Evolutionary conservation across 345 rosid genomes (phyloP).

Genomic region (Geranium brycei): DNA sequence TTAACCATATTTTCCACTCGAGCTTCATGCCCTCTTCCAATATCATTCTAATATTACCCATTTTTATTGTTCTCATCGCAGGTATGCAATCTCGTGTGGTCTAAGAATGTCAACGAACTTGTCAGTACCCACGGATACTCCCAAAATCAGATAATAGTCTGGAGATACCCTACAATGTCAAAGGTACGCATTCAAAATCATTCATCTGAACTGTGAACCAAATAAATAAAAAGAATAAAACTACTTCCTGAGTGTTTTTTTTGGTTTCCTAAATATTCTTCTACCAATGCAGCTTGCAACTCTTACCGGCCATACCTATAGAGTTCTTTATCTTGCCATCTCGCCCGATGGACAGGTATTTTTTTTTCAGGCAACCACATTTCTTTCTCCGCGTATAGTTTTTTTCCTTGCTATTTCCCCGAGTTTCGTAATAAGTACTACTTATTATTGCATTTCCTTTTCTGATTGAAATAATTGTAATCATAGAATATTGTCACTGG

Average conservation of each 20-base stretch:
- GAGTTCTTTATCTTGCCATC: conserved; percentile 96
- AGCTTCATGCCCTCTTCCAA: neutral
- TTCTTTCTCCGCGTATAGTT: neutral
- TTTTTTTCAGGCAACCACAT: neutral
- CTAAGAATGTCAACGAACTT: conserved; percentile 93
- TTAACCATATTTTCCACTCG: no score
- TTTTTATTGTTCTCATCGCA: conserved; percentile 13
- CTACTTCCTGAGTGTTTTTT: neutral
- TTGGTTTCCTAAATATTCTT: conserved; percentile 7
- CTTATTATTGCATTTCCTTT: neutral
- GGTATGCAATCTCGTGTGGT: conserved; percentile 98
- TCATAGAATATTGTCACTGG: conserved; percentile 90
- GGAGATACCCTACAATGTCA: conserved; percentile 98
- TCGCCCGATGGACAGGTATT: conserved; percentile 99
- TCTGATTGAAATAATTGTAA: neutral
- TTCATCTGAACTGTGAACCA: neutral
- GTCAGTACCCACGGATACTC: conserved; percentile 99
- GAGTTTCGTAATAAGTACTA: no score
- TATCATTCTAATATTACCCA: neutral
- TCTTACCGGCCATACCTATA: conserved; percentile 80
- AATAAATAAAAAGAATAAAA: no score
- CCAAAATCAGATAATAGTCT: conserved; percentile 89
- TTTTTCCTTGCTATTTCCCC: neutral
- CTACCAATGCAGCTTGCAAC: conserved; percentile 63
- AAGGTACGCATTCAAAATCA: conserved; percentile 35